phyloP scores from a whole-genome alignment of 768 basidiomycete species.

The Stropharia rugosoannulata region DNA sequence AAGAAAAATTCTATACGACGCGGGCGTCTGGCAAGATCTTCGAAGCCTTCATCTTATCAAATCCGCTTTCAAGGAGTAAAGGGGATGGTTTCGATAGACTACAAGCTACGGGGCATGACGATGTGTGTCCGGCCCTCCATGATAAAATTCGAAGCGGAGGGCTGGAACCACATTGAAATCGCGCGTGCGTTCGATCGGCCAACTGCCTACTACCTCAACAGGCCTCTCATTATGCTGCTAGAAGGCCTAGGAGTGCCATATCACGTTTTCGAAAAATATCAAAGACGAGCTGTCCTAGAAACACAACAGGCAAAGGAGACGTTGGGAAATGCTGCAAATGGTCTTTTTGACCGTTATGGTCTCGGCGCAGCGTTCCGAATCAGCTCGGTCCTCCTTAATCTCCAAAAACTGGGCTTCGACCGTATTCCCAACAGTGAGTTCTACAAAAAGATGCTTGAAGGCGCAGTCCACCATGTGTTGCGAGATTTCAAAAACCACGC shows the following conservation, averaged over 20 bases:
- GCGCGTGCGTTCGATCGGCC: conserved; percentile 64
- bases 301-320: conserved; percentile 41
- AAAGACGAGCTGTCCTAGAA: conserved; percentile 48
- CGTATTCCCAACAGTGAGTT: conserved; percentile 40
- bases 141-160: conserved; percentile 62
- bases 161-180: conserved; percentile 54
- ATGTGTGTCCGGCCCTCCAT: conserved; percentile 59
- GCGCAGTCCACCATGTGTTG: conserved; percentile 58
- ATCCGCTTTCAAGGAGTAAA: conserved; percentile 68
- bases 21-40: conserved; percentile 23
- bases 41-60: conserved; percentile 52
- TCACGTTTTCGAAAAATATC: conserved; percentile 50
- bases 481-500: conserved; percentile 66
- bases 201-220: conserved; percentile 54
- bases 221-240: conserved; percentile 66
- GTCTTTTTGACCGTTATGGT: conserved; percentile 53
- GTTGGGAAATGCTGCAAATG: conserved; percentile 39
- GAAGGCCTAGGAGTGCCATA: conserved; percentile 60
- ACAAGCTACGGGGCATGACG: conserved; percentile 45
- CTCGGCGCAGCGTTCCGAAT: conserved; percentile 58
- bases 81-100: conserved; percentile 62
- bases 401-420: conserved; percentile 47
- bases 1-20: conserved; percentile 34
- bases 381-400: conserved; percentile 46
- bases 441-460: conserved; percentile 51